phyloP scores from a whole-genome alignment of 257 asterid species.

The Primulina eburnea region DNA sequence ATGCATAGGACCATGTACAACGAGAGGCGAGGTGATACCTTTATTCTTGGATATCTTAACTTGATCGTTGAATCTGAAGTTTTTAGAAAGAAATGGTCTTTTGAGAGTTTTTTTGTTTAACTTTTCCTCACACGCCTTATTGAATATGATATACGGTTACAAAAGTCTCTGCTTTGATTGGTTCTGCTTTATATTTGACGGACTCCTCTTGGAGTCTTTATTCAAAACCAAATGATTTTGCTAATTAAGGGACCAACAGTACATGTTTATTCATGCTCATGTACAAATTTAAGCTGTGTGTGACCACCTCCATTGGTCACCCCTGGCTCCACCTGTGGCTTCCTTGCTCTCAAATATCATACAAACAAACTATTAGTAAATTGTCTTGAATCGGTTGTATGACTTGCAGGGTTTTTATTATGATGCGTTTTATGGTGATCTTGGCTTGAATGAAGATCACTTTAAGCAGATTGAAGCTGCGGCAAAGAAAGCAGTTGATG shows the following conservation, averaged over 20 bases:
- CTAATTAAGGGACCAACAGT: not conserved
- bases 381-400: slow-evolving; percentile 26
- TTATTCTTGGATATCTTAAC: slow-evolving; percentile 10
- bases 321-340: not conserved
- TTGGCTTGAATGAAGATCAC: slow-evolving; percentile 88
- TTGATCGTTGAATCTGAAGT: not conserved
- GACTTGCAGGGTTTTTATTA: slow-evolving; percentile 84
- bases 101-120: not conserved
- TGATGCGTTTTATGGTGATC: slow-evolving; percentile 90
- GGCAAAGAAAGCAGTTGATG: slow-evolving; percentile 81
- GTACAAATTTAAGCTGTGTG: not conserved
- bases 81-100: not conserved
- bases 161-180: not conserved
- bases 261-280: not conserved
- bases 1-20: slow-evolving; percentile 94
- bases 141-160: not conserved
- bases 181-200: not conserved
- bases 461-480: slow-evolving; percentile 74
- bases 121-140: not conserved
- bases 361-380: slow-evolving; percentile 4
- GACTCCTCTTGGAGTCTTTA: not conserved
- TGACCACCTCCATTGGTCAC: not conserved
- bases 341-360: slow-evolving; percentile 10
- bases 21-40: slow-evolving; percentile 78
- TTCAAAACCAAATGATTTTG: too few relatives aligned